A percentile compares a stretch with the other conserved stretches of the same genome.
Evolutionary conservation across 768 basidiomycete genomes (phyloP).

Genomic region (Nevesoporus exiguus): DNA sequence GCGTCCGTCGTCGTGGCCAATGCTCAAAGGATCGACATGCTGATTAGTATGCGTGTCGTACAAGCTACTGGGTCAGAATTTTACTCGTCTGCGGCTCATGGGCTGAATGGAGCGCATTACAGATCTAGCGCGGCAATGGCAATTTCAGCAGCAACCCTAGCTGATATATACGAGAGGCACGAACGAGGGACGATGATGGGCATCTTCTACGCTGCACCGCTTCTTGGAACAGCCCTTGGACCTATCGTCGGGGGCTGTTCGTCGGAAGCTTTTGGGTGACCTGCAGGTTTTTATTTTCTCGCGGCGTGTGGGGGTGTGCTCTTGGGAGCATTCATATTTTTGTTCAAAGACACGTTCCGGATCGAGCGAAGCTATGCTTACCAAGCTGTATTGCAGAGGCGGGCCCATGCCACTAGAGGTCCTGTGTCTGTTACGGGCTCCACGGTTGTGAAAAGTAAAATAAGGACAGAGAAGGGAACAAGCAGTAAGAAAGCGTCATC

Average conservation of each 20-base stretch:
- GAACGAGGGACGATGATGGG: slow-evolving; percentile 82
- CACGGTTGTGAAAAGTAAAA: slow-evolving; percentile 13
- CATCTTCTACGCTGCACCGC: slow-evolving; percentile 73
- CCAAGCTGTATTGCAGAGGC: slow-evolving; percentile 56
- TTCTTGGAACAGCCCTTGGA: slow-evolving; percentile 71
- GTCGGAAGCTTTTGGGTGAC: slow-evolving; percentile 70
- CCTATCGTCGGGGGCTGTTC: slow-evolving; percentile 70
- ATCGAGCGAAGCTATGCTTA: slow-evolving; percentile 79
- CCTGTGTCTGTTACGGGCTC: slow-evolving; percentile 23
- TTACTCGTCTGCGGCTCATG: slow-evolving; percentile 1
- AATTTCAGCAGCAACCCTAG: slow-evolving; percentile 74
- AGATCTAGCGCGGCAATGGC: slow-evolving; percentile 66
- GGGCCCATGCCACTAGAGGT: slow-evolving; percentile 27
- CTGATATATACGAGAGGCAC: slow-evolving; percentile 71
- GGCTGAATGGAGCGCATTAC: slow-evolving; percentile 4
- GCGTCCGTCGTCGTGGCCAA: slow-evolving; percentile 57
- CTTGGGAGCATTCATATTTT: slow-evolving; percentile 53
- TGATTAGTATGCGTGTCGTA: slow-evolving; percentile 68
- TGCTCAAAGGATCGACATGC: slow-evolving; percentile 46
- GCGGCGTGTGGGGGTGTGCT: slow-evolving; percentile 55
- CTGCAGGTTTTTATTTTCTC: slow-evolving; percentile 82
- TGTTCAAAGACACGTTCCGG: slow-evolving; percentile 83
- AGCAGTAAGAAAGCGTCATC: slow-evolving; percentile 14
- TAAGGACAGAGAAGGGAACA: slow-evolving; percentile 10
- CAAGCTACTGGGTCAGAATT: slow-evolving; percentile 58